Conservation (phyloP, 2,329 filamentous ascomycete genomes). For the Paracoccidioides brasiliensis region DNA sequence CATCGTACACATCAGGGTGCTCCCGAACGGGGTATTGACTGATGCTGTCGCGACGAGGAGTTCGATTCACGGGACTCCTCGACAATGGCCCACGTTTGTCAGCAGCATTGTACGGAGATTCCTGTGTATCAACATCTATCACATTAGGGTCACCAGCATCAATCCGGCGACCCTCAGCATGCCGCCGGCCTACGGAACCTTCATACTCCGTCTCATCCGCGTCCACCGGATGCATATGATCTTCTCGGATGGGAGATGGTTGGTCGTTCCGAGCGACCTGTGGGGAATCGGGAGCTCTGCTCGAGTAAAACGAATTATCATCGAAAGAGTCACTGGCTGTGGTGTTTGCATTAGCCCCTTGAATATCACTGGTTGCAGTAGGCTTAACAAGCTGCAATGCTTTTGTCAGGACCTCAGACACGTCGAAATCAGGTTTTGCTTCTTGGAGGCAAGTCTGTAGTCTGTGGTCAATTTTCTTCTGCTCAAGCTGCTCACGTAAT, state of each 20-base stretch:
- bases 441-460: constrained; percentile 40
- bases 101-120: constrained; percentile 26
- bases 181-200: constrained; percentile 21
- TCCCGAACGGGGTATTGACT: constrained; percentile 15
- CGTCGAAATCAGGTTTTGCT: constrained; percentile 51
- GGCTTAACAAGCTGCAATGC: constrained; percentile 60
- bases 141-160: constrained; percentile 25
- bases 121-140: constrained; percentile 27
- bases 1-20: constrained; percentile 27
- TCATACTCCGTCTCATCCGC: constrained; percentile 23
- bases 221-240: constrained; percentile 16
- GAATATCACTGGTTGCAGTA: constrained; percentile 43
- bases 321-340: constrained; percentile 73
- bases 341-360: constrained; percentile 46
- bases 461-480: constrained; percentile 39
- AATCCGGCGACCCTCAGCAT: constrained; percentile 26
- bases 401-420: constrained; percentile 58
- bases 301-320: constrained; percentile 92
- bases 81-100: constrained; percentile 22
- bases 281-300: constrained; percentile 67
- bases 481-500: constrained; percentile 64
- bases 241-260: constrained; percentile 17
- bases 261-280: constrained; percentile 27
- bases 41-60: constrained; percentile 11
- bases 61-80: constrained; percentile 18